Evolutionary conservation across 306 rosid genomes (phyloP).

Genomic region (Quercus alba): DNA sequence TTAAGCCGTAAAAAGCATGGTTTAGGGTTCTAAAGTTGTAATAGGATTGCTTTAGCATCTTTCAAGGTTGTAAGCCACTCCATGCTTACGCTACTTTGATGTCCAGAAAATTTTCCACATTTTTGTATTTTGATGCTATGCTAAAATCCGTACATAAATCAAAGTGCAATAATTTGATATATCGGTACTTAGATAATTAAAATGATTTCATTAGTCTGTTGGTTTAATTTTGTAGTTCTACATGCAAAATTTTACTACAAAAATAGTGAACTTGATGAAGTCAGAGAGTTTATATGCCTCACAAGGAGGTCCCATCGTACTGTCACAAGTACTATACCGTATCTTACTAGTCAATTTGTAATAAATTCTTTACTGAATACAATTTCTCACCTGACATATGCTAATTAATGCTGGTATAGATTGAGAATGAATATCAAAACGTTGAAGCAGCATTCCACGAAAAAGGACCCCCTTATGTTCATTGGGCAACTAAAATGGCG

Average conservation of each 20-base stretch:
- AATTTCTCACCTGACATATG: not conserved
- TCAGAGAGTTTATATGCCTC: constrained; percentile 64
- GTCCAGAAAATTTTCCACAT: no score
- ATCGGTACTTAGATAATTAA: not conserved
- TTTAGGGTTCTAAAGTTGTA: no score
- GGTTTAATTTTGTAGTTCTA: constrained; percentile 39
- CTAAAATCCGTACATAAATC: no score
- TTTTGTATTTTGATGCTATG: no score
- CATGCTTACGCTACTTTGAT: no score
- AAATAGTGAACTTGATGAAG: constrained; percentile 67
- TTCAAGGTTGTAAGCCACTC: no score
- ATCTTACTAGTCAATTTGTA: no score
- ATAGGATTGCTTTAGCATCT: no score
- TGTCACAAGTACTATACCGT: constrained; percentile 45
- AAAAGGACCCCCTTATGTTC: no score
- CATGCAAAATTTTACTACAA: constrained; percentile 75
- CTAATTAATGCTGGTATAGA: constrained; percentile 20
- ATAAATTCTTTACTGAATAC: not conserved
- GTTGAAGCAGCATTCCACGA: constrained; percentile 9
- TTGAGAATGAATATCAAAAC: constrained; percentile 72
- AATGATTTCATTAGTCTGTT: not conserved
- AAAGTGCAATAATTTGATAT: no score
- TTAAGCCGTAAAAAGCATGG: no score
- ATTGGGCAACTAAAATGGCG: no score
- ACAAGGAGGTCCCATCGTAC: constrained; percentile 78